Evolutionary conservation across 371 early-diverging fungal species (phyloP), one percentile per base, ranked within the genome.

Genomic region (Circinella umbellata): DNA sequence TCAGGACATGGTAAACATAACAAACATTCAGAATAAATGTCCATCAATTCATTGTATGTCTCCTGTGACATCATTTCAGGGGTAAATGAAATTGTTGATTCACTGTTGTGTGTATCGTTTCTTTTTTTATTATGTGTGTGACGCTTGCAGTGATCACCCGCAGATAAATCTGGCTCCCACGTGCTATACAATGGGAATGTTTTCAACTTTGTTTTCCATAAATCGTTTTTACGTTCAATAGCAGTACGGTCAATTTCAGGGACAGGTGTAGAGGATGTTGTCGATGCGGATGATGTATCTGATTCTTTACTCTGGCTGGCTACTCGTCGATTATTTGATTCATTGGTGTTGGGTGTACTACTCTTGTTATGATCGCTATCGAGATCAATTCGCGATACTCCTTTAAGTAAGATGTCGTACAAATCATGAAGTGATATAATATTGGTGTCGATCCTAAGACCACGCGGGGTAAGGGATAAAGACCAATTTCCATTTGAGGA

Each of bases 101-200:
- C 27, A 27, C 27, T 27, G 27, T 27, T 27, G 27, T n/a, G 2
- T 48, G 46, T 35, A 17, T 39, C 11, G 35, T 64, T n/a, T 4
- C n/a, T 18, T n/a, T 49, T 35, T 34, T 64, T n/a, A 11, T 48
- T 18, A 7, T 53, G 27, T 36, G 47, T 7, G 34, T 35, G 54
- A 18, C n/a, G 35, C 8, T 57, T 57, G 6, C n/a, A n/a, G 57
- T 10, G 2, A 10, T 57, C 57, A 42, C 11, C 9, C 9, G 9
- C 11, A 3, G 34, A 11, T 1, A 18, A 34, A 37, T 61, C 68
- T 20, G 83, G 64, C 35, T 80, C 84, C 84, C 84, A 84, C 39
- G 75, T 73, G 51, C 81, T 81, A 61, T 84, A 84, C n/a, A 84
- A 67, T 14, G 84, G 84, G 46, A 81, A 80, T 0, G 75, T 76